phyloP scores from a whole-genome alignment of 495 filamentous ascomycete genomes.

The Aspergillus sclerotiicarbonarius region DNA sequence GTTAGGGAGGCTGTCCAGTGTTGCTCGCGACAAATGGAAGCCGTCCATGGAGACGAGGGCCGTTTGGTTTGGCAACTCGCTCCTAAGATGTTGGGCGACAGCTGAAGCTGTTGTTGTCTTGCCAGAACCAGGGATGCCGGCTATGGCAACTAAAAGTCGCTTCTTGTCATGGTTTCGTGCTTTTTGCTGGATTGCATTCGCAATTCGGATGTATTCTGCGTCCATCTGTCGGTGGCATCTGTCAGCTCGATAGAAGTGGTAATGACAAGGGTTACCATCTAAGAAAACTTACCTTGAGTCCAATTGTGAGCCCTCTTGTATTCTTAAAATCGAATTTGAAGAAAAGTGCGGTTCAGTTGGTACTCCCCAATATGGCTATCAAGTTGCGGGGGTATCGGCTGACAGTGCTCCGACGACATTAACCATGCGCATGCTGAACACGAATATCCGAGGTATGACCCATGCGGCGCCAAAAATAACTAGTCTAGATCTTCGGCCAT shows the following conservation, averaged over 20 bases:
- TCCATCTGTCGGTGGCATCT: not conserved
- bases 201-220: not conserved
- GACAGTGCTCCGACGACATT: slow-evolving; percentile 33
- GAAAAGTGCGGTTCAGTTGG: too few species aligned
- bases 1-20: slow-evolving; percentile 37
- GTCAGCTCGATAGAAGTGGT: slow-evolving; percentile 8
- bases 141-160: slow-evolving; percentile 40
- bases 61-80: slow-evolving; percentile 15
- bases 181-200: slow-evolving; percentile 19
- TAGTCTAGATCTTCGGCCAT: too few species aligned
- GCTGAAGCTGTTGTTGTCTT: slow-evolving; percentile 47
- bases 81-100: slow-evolving; percentile 31
- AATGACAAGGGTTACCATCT: too few species aligned
- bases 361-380: too few species aligned
- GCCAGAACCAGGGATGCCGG: slow-evolving; percentile 46
- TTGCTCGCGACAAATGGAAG: slow-evolving; percentile 37
- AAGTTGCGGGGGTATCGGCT: slow-evolving; percentile 22
- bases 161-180: slow-evolving; percentile 18
- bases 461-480: too few species aligned
- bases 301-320: too few species aligned
- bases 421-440: too few species aligned
- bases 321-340: too few species aligned
- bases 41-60: slow-evolving; percentile 42
- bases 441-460: too few species aligned
- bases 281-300: too few species aligned